Conservation (phyloP, 2,329 filamentous ascomycete genomes). For the Sclerotinia nivalis region DNA sequence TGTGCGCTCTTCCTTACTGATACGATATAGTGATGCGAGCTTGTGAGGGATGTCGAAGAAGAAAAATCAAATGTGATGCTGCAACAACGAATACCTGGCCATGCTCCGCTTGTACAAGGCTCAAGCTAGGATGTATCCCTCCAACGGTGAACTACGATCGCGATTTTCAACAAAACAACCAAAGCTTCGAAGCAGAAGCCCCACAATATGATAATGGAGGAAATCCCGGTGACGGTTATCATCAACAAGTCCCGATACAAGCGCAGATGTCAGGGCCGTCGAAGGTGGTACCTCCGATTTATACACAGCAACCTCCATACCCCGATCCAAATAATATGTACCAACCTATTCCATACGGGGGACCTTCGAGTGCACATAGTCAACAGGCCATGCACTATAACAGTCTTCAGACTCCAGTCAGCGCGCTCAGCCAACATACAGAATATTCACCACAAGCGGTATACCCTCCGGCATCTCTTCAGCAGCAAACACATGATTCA, state of each 20-base stretch:
- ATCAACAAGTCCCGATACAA: slow-evolving; percentile 56
- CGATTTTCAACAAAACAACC: slow-evolving; percentile 36
- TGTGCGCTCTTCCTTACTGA: slow-evolving; percentile 29
- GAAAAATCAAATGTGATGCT: slow-evolving; percentile 98
- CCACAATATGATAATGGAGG: slow-evolving; percentile 48
- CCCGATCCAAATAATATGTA: slow-evolving; percentile 45
- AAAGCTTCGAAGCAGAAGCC: slow-evolving; percentile 53
- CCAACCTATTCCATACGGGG: slow-evolving; percentile 43
- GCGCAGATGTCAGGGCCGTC: slow-evolving; percentile 46
- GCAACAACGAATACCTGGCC: slow-evolving; percentile 98
- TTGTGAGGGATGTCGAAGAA: slow-evolving; percentile 88
- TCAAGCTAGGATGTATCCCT: slow-evolving; percentile 91
- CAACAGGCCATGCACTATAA: slow-evolving; percentile 56
- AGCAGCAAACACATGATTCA: slow-evolving; percentile 42
- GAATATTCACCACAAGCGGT: slow-evolving; percentile 51
- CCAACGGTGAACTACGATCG: slow-evolving; percentile 51
- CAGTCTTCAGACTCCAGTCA: slow-evolving; percentile 51
- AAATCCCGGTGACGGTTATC: slow-evolving; percentile 49
- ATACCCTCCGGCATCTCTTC: slow-evolving; percentile 55
- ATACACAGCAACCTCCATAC: slow-evolving; percentile 53
- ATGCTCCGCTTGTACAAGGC: slow-evolving; percentile 85
- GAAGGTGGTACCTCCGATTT: slow-evolving; percentile 46
- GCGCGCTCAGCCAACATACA: slow-evolving; percentile 53
- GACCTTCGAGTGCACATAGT: slow-evolving; percentile 46
- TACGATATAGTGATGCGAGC: slow-evolving; percentile 84